These are phyloP conservation scores for Botryosphaeria dothidea DNA, from an alignment of 2,329 filamentous ascomycete genomes.

Conservation along the genomic window DNA sequence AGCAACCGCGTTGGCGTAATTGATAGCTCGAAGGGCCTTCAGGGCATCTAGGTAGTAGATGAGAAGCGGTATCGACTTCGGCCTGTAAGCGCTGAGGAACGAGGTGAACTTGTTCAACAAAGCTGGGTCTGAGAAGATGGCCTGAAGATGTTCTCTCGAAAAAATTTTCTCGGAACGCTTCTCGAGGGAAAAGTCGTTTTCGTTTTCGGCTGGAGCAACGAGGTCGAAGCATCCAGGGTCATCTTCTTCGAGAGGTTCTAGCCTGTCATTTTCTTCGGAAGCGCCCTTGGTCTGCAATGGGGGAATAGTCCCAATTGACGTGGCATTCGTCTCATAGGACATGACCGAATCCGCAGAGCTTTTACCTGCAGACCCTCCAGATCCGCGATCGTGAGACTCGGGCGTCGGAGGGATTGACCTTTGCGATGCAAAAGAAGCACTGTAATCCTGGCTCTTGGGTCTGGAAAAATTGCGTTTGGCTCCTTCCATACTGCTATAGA, in stretches of 20 bases:
- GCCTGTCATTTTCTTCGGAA: conserved; percentile 43
- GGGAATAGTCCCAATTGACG: conserved; percentile 35
- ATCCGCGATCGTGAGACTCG: conserved; percentile 21
- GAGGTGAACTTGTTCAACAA: conserved; percentile 66
- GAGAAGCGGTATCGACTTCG: conserved; percentile 64
- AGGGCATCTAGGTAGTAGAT: conserved; percentile 71
- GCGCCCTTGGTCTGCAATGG: conserved; percentile 50
- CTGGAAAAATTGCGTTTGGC: conserved; percentile 18
- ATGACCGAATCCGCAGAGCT: conserved; percentile 40
- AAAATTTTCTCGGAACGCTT: conserved; percentile 66
- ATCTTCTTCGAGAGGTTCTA: conserved; percentile 53
- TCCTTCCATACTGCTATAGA: not conserved
- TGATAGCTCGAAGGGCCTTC: conserved; percentile 70
- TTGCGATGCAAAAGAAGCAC: conserved; percentile 6
- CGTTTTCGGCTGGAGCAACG: conserved; percentile 43
- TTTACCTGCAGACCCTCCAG: conserved; percentile 17
- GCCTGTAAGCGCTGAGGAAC: conserved; percentile 62
- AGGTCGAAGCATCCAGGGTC: conserved; percentile 58
- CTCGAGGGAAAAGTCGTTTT: conserved; percentile 58
- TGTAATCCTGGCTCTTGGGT: conserved; percentile 20
- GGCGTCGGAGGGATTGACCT: conserved; percentile 25
- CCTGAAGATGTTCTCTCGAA: conserved; percentile 63
- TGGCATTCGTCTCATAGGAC: conserved; percentile 35
- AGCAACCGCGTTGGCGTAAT: conserved; percentile 69
- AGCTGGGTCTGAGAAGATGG: conserved; percentile 65